phyloP scores from a whole-genome alignment of 2,329 filamentous ascomycete species.

The Neonectria neomacrospora region DNA sequence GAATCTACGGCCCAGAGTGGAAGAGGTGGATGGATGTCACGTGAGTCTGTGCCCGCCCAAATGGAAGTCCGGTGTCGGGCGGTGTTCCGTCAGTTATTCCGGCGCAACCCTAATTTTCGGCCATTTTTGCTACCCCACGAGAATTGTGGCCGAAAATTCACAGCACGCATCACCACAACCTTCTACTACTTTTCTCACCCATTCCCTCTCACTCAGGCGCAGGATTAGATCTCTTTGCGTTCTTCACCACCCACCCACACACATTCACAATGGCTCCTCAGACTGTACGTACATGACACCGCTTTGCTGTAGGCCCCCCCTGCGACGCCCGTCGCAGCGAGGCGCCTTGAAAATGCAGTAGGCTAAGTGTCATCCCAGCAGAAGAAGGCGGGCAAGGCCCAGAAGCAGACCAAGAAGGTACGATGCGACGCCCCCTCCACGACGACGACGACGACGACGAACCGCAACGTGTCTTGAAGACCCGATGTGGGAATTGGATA shows the following conservation, averaged over 20 bases:
- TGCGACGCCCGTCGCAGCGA: conserved; percentile 11
- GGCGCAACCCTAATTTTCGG: conserved; percentile 50
- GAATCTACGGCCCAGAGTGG: too few relatives aligned
- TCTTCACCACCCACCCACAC: conserved; percentile 47
- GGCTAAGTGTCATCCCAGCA: conserved; percentile 81
- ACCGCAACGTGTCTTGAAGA: neutral
- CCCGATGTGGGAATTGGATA: conserved; percentile 1
- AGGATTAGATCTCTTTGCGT: conserved; percentile 83
- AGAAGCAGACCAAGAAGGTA: conserved; percentile 91
- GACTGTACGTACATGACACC: conserved; percentile 84
- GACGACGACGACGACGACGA: conserved; percentile 15
- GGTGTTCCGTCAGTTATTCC: conserved; percentile 34
- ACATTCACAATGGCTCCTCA: conserved; percentile 80
- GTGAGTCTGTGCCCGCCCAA: neutral
- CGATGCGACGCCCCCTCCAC: conserved; percentile 35
- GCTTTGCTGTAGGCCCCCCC: conserved; percentile 92
- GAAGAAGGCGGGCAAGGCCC: conserved; percentile 75
- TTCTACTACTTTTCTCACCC: conserved; percentile 19
- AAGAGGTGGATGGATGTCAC: conserved; percentile 8
- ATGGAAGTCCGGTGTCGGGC: neutral
- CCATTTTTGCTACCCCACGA: conserved; percentile 44
- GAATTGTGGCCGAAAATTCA: conserved; percentile 36
- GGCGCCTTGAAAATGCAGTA: conserved; percentile 76
- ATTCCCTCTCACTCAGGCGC: conserved; percentile 62
- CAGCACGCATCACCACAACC: conserved; percentile 25